Base-by-base conservation (phyloP, 495 filamentous ascomycete species). In the Aspergillus conjunctus region DNA sequence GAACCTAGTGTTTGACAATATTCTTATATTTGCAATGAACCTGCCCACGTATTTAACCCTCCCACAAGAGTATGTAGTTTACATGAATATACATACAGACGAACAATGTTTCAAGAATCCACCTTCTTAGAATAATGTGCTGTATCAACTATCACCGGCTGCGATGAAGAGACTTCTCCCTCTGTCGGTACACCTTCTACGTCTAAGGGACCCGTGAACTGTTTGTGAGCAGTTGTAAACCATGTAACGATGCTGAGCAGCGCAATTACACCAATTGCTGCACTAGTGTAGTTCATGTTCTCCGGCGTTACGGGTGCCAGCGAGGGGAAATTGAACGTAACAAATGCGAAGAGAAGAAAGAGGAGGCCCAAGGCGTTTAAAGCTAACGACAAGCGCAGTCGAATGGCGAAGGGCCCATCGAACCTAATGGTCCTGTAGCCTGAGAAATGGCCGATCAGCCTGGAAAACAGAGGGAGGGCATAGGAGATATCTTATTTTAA, bases 261-360 rank as follows among this genome's bases (percentile, higher is more conserved):
- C 54, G 71, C 78, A 51, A 84, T 77, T 7, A 82, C 65, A 0
- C 80, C 83, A 51, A 83, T 73, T 0, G 82, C 80, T 4, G 81
- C 82, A 49, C 71, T 74, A 0, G 79, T 82, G 57, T 85, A 83
- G 58, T 85, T 85, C 82, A 85, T 85, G 34, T 81, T 77, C 3
- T 76, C 70, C 18, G 68, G 64, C n/a, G 66, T 73, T 4, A 85
- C 78, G 1, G 82, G 83, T 14, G 56, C 70, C 17, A 78, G 59
- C 3, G 72, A 73, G 2, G 83, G 82, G 51, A 85, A 83, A 55
- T 83, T 84, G 68, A 85, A 85, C 0, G 77, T 82, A 30, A 85
- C 77, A 14, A 69, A 76, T 11, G 72, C 76, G 44, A 83, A 83
- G 3, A 80, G 41, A 0, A 83, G 64, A 51, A 79, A 83, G 0